Evolutionary conservation across 495 filamentous ascomycete species (phyloP), one percentile per base, ranked within the genome.

Genomic region (Tuber calosporum): DNA sequence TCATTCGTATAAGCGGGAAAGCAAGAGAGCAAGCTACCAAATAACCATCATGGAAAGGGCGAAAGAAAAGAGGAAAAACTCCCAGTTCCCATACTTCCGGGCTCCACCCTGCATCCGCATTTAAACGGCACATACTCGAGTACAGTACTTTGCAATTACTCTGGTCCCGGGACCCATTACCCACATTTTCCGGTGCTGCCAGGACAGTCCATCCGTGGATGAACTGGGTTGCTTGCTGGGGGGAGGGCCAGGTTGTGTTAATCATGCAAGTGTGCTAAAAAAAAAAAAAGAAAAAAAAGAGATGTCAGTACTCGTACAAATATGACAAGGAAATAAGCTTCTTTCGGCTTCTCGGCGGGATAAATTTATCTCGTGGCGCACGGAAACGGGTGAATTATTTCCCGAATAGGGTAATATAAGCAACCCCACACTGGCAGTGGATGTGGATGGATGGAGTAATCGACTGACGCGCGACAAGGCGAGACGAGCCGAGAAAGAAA

Each of bases 21-120:
- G 22, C 7, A n/a, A 26, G 43, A 20, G 22, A 22, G 43, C 45
- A 53, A n/a, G 8, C 45, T 9, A 53, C 22, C 6, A 11, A 53
- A 53, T 53, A 26, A 53, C 20, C 9, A 53, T 9, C 22, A 2
- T 26, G 2, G 8, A 58, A 26, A 58, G 9, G n/a, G 43, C 19
- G n/a, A n/a, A n/a, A 40, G 11, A 40, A 40, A 40, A 40, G 8
- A 11, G 5, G 11, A 8, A 11, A n/a, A 58, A 11, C 9, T 2
- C 22, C 48, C 48, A n/a, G 9, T n/a, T 30, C 53, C 53, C 53
- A 30, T 26, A 34, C 26, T 62, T 17, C 26, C n/a, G 53, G n/a
- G n/a, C 53, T 62, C 53, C 53, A 62, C 26, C 53, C 53, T 62
- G 53, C 30, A 62, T 62, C 26, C 53, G 53, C 53, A 30, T 62